Evolutionary conservation across 164 flowering plant species (phyloP), one percentile per base, ranked within the genome.

Genomic region (Kalanchoe fedtschenkoi): DNA sequence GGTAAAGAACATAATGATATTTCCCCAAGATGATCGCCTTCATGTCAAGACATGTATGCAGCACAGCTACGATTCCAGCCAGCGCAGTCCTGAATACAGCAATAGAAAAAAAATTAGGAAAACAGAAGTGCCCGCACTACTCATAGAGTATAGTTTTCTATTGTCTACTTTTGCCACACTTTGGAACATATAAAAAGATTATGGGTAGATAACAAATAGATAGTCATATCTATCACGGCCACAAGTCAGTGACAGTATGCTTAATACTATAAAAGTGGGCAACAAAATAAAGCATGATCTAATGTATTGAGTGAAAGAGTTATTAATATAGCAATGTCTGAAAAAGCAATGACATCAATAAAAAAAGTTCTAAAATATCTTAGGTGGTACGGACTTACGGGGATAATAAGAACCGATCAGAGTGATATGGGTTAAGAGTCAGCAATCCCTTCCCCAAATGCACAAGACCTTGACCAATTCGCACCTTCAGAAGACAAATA

Each of bases 381-480:
- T 10, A 33, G 4, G 42, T n/a, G 19, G 34, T 38, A 44, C 43
- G 34, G 0, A 83, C 99, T 79, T 63, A 93, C 96, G 93, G 97
- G 28, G 99, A 85, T 32, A 95, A 66, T 29, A 95, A 74, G 70
- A 88, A 85, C 7, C 96, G 83, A 58, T 95, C 96, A 51, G 97
- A 91, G 70, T 95, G 97, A 66, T 84, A 86, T 3, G 97, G 99
- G 61, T 81, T 76, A 26, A 95, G 91, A 15, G 97, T 91, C 70
- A 95, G 65, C 29, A 95, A 80, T 26, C 99, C 97, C 77, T 95
- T 91, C 13, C 99, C 99, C 76, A 91, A 47, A 71, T 95, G 97
- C 15, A 88, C 91, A 46, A 95, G 85, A 71, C 97, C 96, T 80
- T 95, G 99, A 69, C 97, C 97, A 75, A 95, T 85, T 32, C 99